Base-by-base conservation (phyloP, 805 yeast genomes). In the Metschnikowia lunata region DNA sequence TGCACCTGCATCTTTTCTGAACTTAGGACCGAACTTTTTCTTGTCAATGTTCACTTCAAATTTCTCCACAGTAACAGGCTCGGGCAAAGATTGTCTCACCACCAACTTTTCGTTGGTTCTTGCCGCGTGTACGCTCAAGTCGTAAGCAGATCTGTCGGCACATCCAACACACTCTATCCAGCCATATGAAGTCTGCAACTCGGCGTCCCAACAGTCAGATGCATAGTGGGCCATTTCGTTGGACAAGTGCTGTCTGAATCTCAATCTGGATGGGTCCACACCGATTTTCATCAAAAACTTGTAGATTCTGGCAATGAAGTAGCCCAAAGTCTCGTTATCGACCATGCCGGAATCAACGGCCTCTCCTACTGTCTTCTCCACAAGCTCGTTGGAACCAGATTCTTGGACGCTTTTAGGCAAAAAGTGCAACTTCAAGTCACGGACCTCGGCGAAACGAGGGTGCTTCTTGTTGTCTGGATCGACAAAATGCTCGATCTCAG, bases 121-220 rank as follows among this genome's bases (percentile, higher is more conserved):
- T 45, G 91, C 93, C 36, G 97, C 71, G 66, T 93, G 99, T 49
- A 95, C 99, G 39, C 91, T 79, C 67, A 93, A 80, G 72, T 93
- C 99, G 64, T 88, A 93, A 34, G 99, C 99, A 37, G 96, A 87
- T 75, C 99, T 83, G 72, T 93, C 99, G 54, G 99, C 99, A 75
- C 98, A 93, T 56, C 99, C 99, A 64, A 93, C 97, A 82, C 99
- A 95, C 75, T 93, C 99, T 59, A 93, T 87, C 99, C 99, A 93
- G 59, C 99, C 99, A 60, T 88, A 93, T 30, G 97, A 88, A 35
- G 97, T 83, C 58, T 86, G 83, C 60, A 93, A 76, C 75, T 93
- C 99, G 54, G 96, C 97, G 72, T 93, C 99, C 99, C 99, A 93
- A 76, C 99, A 93, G 73, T 93, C 99, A 56, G 95, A 83, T 48